phyloP scores from a whole-genome alignment of 2,329 filamentous ascomycete species.

The Calycina marina region DNA sequence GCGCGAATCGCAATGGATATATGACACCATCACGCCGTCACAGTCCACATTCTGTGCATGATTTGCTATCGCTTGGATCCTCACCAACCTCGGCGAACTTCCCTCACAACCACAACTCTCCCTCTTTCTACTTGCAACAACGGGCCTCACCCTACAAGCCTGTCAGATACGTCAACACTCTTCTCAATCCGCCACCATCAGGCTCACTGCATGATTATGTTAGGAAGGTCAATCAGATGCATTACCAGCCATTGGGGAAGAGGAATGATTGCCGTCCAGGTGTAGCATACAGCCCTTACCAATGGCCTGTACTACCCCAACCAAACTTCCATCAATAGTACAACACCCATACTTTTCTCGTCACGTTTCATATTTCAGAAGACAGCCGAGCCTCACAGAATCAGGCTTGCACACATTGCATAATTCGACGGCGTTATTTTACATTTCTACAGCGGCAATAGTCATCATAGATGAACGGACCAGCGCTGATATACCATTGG shows the following conservation, averaged over 20 bases:
- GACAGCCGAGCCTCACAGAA: no score
- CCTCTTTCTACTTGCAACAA: slow-evolving; percentile 75
- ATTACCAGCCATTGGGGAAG: slow-evolving; percentile 66
- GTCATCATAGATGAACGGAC: no score
- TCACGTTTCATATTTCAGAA: no score
- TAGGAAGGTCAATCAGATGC: slow-evolving; percentile 53
- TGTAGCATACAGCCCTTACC: slow-evolving; percentile 27
- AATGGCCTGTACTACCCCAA: slow-evolving; percentile 21
- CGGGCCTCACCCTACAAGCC: slow-evolving; percentile 87
- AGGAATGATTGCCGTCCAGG: slow-evolving; percentile 53
- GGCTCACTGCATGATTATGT: slow-evolving; percentile 64
- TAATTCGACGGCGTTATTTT: no score
- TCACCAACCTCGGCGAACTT: slow-evolving; percentile 23
- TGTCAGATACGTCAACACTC: slow-evolving; percentile 74
- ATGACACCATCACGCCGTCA: slow-evolving; percentile 23
- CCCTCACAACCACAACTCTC: slow-evolving; percentile 44
- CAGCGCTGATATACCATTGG: no score
- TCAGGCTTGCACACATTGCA: no score
- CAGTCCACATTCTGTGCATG: slow-evolving; percentile 21
- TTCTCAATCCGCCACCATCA: slow-evolving; percentile 78
- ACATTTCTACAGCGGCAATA: no score
- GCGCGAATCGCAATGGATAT: slow-evolving; percentile 15
- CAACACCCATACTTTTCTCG: no score
- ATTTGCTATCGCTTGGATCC: slow-evolving; percentile 22
- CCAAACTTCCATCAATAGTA: slow-evolving; percentile 23